Evolutionary conservation across 495 filamentous ascomycete genomes (phyloP), one percentile per base, ranked within the genome.

Genomic region (Trichoderma reesei): DNA sequence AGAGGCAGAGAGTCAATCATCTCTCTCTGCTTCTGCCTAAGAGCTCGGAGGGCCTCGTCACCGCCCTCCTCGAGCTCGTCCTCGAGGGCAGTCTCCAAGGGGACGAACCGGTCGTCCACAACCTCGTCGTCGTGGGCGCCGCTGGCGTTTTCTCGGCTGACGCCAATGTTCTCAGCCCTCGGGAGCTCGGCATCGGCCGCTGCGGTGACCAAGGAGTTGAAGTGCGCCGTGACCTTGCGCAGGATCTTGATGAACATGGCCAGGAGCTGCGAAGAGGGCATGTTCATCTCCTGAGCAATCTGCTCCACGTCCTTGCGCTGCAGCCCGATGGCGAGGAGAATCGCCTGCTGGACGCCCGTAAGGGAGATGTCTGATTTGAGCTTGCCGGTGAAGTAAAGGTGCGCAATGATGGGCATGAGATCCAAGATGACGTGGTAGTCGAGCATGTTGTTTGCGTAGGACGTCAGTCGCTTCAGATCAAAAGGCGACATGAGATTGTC

Each of bases 391-490:
- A 99, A 97, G 80, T 91, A 94, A 44, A 92, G 83, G 8, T 82
- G 78, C 6, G 95, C 84, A 61, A 98, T 84, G 6, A 78, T 80
- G 2, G 95, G 95, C 66, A 98, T 79, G 74, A 99, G 84, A 70
- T 99, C 95, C 41, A 98, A 81, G 63, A 99, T 94, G 68, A 96
- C 93, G 73, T 96, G 95, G 77, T 97, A 96, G 71, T 99, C 95
- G 18, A 99, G 82, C 75, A 97, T 88, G 72, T 96, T 96, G 75
- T 94, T 95, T 11, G 94, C 90, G 70, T 98, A 99, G 65, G 88
- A 90, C 70, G 97, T 93, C 37, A 98, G 80, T 38, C 95, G 86
- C 76, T 96, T 96, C 65, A 96, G 83, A 71, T 99, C 95, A 71
- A 91, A 97, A 1, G 95, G 91, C 13, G 90, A 91, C 72, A 98